A percentile compares a stretch with the other conserved stretches of the same genome.
Evolutionary conservation across 2,329 filamentous ascomycete genomes (phyloP).

Genomic region (Capronia coronata): DNA sequence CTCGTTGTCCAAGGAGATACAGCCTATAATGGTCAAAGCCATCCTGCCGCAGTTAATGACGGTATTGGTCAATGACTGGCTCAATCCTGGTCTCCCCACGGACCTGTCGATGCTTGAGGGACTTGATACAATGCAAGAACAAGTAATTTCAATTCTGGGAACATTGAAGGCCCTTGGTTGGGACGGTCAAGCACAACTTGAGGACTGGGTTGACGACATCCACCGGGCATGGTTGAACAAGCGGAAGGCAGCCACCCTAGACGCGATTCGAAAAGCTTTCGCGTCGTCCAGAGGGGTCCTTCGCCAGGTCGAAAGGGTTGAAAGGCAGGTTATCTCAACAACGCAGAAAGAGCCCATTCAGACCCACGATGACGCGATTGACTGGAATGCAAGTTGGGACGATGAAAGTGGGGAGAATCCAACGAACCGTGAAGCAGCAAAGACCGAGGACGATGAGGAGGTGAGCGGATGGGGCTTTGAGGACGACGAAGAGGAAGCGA

Average conservation of each 20-base stretch:
- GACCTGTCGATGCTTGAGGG: conserved; percentile 62
- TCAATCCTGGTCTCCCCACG: conserved; percentile 68
- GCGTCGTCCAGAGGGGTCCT: conserved; percentile 59
- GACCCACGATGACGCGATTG: conserved; percentile 40
- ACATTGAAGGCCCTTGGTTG: conserved; percentile 58
- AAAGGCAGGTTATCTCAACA: conserved; percentile 70
- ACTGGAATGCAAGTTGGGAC: conserved; percentile 77
- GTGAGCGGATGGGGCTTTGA: conserved; percentile 48
- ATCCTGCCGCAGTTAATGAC: conserved; percentile 65
- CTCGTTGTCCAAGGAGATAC: conserved; percentile 45
- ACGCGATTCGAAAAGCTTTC: conserved; percentile 64
- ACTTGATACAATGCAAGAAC: conserved; percentile 65
- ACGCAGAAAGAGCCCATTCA: conserved; percentile 48
- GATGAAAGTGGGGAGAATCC: conserved; percentile 37
- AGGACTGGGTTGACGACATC: conserved; percentile 73
- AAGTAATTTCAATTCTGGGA: conserved; percentile 58
- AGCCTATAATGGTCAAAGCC: conserved; percentile 54
- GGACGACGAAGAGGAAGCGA: conserved; percentile 33
- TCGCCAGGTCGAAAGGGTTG: conserved; percentile 71
- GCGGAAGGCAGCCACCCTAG: conserved; percentile 71
- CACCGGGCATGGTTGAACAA: conserved; percentile 80
- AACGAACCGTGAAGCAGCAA: not conserved
- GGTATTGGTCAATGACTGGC: conserved; percentile 65
- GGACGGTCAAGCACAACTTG: conserved; percentile 55
- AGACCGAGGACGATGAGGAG: conserved; percentile 46